phyloP scores from a whole-genome alignment of 2,329 filamentous ascomycete species.

The Neonectria sp. region DNA sequence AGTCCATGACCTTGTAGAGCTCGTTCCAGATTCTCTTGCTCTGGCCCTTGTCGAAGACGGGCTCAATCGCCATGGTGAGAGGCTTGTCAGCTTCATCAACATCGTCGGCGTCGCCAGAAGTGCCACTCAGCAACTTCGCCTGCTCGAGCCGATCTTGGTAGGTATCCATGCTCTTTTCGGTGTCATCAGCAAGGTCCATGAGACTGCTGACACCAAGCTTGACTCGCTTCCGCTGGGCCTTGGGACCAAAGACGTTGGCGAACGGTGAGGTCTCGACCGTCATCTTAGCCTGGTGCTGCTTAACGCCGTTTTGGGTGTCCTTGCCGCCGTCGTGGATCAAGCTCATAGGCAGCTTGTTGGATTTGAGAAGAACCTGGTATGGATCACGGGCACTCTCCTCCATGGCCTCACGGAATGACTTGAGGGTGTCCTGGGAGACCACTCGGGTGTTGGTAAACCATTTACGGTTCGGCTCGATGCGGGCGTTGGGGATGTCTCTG shows the following conservation, averaged over 20 bases:
- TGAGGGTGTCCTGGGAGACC: constrained; percentile 90
- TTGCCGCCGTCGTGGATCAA: constrained; percentile 84
- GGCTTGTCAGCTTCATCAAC: constrained; percentile 59
- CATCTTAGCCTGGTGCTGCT: constrained; percentile 95
- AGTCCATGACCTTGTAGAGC: constrained; percentile 94
- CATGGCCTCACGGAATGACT: constrained; percentile 91
- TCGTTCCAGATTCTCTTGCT: constrained; percentile 98
- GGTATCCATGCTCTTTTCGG: constrained; percentile 83
- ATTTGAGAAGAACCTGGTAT: constrained; percentile 94
- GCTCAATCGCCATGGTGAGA: constrained; percentile 78
- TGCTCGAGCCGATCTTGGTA: constrained; percentile 88
- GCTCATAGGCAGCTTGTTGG: constrained; percentile 97
- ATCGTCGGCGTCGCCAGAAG: constrained; percentile 70
- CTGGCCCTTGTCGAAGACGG: constrained; percentile 95
- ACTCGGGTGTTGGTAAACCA: constrained; percentile 97
- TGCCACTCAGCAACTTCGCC: constrained; percentile 81
- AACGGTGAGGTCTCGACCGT: constrained; percentile 91
- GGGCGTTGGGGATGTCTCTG: constrained; percentile 83
- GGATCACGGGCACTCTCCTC: constrained; percentile 91
- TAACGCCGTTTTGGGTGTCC: constrained; percentile 82
- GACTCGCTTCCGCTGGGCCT: constrained; percentile 92
- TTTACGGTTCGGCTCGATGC: constrained; percentile 95
- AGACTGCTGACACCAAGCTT: constrained; percentile 90
- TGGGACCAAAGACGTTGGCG: constrained; percentile 91
- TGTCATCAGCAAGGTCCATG: constrained; percentile 84